phyloP scores from a whole-genome alignment of 306 rosid species.

The Cicer cuneatum region DNA sequence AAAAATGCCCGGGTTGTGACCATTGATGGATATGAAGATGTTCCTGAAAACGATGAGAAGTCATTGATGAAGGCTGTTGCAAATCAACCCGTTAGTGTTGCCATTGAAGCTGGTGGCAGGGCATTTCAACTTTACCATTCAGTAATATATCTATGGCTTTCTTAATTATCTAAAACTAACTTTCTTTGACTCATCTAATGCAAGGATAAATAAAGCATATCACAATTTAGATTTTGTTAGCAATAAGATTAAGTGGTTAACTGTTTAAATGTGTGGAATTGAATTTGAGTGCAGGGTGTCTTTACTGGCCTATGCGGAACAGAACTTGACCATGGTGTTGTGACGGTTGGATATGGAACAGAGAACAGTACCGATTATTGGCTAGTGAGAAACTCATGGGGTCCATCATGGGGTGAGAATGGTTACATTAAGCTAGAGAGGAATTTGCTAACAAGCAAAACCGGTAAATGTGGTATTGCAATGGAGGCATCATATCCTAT shows the following conservation, averaged over 20 bases:
- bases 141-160: conserved; percentile 46
- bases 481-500: conserved; percentile 79
- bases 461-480: conserved; percentile 90
- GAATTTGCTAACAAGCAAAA: conserved; percentile 42
- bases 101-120: conserved; percentile 97
- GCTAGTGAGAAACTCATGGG: conserved; percentile 95
- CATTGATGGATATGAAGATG: conserved; percentile 81
- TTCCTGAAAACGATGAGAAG: conserved; percentile 76
- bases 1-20: conserved; percentile 73
- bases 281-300: conserved; percentile 60
- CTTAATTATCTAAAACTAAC: neutral
- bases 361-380: conserved; percentile 72
- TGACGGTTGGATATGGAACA: conserved; percentile 77
- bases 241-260: conserved; percentile 7
- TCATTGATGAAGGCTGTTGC: conserved; percentile 80
- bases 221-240: neutral
- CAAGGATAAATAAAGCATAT: neutral
- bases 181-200: neutral
- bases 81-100: conserved; percentile 79
- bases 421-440: conserved; percentile 83
- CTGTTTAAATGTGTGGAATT: neutral
- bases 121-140: conserved; percentile 83
- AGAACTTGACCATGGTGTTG: conserved; percentile 83
- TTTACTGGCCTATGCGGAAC: conserved; percentile 88
- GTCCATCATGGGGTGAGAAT: conserved; percentile 74